Base-by-base conservation (phyloP, 2,329 filamentous ascomycete genomes). In the Cladosporium sp. region DNA sequence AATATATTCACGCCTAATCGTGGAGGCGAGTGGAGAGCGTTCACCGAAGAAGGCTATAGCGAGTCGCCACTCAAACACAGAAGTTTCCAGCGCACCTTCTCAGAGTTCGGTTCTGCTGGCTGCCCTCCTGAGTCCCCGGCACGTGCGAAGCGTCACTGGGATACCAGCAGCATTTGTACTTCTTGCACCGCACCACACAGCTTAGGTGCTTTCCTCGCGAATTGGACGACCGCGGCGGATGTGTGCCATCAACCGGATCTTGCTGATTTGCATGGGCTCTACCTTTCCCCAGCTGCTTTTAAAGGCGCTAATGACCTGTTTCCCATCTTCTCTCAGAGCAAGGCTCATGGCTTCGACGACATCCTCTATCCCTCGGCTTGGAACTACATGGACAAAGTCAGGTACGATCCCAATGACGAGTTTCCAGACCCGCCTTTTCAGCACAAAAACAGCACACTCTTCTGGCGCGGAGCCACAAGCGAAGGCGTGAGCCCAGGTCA, bases 161-260 rank as follows among this genome's bases (percentile, higher is more conserved):
- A 91, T 68, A 83, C 85, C 28, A 83, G 83, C 64, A 82, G 84
- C 40, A 83, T 92, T 60, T 94, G 91, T 75, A 79, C 84, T 0
- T 79, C 80, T 2, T 94, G 91, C 74, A 80, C 83, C 1, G 78
- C 80, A 7, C 84, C 85, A 0, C 90, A 93, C 72, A 90, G 90
- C 0, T 79, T 86, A 21, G 88, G 86, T 2, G 87, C 88, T 26
- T 90, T 91, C 71, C 78, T 92, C 6, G 80, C 82, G 5, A 83
- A 91, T 70, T 93, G 90, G 88, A 81, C 83, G 1, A 74, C 83
- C 10, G 86, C 89, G 5, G 83, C 88, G 6, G 85, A 91, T 56
- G 83, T 89, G 31, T 96, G 92, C 74, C 85, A 90, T 67, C 91
- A 95, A 72, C 89, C 92, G 0, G 92, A 95, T 69, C 80, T 94